phyloP scores from a whole-genome alignment of 2,329 filamentous ascomycete genomes.

The Stachybotrys chlorohalonatus region DNA sequence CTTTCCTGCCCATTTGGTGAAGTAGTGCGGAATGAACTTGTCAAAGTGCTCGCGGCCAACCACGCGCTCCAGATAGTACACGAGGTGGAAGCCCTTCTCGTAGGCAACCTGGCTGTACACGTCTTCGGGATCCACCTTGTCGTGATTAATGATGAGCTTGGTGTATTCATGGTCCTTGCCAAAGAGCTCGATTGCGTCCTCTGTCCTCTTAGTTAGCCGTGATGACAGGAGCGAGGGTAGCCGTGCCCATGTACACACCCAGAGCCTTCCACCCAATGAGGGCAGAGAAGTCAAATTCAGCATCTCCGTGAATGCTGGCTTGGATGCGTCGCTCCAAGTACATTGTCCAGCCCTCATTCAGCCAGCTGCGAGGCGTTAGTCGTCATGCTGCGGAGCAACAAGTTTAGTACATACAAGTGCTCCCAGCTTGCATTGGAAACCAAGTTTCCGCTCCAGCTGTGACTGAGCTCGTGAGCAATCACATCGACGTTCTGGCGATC shows the following conservation, averaged over 20 bases:
- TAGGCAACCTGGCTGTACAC: slow-evolving; percentile 90
- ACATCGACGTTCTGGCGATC: slow-evolving; percentile 90
- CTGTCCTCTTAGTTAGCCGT: slow-evolving; percentile 21
- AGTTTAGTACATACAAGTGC: slow-evolving; percentile 49
- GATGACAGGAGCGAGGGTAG: background rate
- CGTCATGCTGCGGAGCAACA: background rate
- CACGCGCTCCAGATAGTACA: slow-evolving; percentile 82
- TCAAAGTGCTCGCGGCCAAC: slow-evolving; percentile 84
- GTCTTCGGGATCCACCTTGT: slow-evolving; percentile 89
- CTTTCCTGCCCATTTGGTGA: slow-evolving; percentile 72
- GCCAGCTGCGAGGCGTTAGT: slow-evolving; percentile 37
- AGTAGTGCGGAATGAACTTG: slow-evolving; percentile 93
- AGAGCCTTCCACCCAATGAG: slow-evolving; percentile 94
- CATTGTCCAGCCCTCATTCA: slow-evolving; percentile 81
- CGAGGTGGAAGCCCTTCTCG: slow-evolving; percentile 92
- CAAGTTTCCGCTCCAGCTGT: slow-evolving; percentile 83
- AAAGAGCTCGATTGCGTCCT: slow-evolving; percentile 70
- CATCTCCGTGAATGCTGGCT: slow-evolving; percentile 68
- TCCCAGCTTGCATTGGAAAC: slow-evolving; percentile 75
- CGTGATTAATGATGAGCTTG: slow-evolving; percentile 77
- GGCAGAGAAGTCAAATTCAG: slow-evolving; percentile 85
- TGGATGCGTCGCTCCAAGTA: slow-evolving; percentile 86
- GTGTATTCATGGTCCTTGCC: slow-evolving; percentile 87
- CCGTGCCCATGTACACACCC: slow-evolving; percentile 27
- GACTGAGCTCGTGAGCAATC: slow-evolving; percentile 75